Conservation (phyloP, 23 red algal genomes). For the Gracilaria domingensis region DNA sequence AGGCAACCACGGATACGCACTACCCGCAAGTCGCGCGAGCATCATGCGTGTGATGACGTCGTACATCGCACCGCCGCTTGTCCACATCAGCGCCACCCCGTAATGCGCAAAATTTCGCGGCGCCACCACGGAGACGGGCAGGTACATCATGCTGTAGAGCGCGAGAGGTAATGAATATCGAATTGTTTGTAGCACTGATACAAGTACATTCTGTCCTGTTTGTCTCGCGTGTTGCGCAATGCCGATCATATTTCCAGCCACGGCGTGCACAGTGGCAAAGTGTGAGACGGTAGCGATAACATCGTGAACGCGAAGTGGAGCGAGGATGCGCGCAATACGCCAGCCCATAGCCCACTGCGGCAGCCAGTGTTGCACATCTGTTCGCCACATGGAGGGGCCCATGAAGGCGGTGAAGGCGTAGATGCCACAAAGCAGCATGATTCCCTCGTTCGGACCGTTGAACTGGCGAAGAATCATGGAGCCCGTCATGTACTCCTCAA, state of each 20-base stretch:
- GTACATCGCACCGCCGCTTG: constrained; percentile 76
- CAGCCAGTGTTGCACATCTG: background rate
- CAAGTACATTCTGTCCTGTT: background rate
- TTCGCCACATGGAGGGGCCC: constrained; percentile 79
- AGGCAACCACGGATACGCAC: constrained; percentile 60
- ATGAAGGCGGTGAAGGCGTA: constrained; percentile 75
- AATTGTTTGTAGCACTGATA: background rate
- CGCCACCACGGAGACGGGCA: constrained; percentile 49
- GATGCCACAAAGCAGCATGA: constrained; percentile 75
- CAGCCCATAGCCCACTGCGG: background rate
- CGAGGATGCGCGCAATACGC: background rate
- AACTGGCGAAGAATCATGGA: constrained; percentile 89
- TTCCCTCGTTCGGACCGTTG: constrained; percentile 97
- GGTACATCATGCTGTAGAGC: constrained; percentile 38
- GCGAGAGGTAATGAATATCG: background rate
- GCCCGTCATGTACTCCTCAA: constrained; percentile 95
- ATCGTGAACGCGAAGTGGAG: constrained; percentile 8
- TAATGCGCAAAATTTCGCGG: constrained; percentile 34
- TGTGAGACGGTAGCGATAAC: background rate
- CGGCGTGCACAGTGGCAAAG: constrained; percentile 1
- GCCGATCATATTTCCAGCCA: constrained; percentile 46
- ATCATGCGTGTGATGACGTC: constrained; percentile 87
- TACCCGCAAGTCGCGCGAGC: constrained; percentile 71
- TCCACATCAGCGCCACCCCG: constrained; percentile 66
- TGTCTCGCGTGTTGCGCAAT: constrained; percentile 43